These are phyloP conservation scores for Porphyrellus cyaneotinctus DNA, from an alignment of 768 basidiomycete species.

Conservation along the genomic window DNA sequence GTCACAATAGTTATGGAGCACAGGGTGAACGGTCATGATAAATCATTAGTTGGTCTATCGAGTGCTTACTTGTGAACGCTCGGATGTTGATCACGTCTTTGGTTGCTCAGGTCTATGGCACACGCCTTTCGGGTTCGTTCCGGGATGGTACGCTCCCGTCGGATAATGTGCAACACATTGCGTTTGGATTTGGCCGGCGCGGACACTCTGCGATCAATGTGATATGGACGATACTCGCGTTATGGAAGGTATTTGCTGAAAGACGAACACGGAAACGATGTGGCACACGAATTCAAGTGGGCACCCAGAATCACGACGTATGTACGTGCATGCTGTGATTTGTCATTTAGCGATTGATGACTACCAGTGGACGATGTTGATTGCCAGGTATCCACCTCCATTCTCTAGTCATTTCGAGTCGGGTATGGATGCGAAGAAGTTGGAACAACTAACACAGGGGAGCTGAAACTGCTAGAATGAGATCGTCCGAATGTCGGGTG, in stretches of 20 bases:
- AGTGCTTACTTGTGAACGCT: background rate
- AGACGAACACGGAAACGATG: constrained; percentile 10
- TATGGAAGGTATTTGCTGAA: constrained; percentile 14
- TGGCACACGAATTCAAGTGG: constrained; percentile 12
- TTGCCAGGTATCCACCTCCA: constrained; percentile 10
- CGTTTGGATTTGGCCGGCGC: constrained; percentile 23
- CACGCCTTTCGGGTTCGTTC: constrained; percentile 34
- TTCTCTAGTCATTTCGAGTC: constrained; percentile 16
- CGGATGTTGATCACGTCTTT: background rate
- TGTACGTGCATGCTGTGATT: constrained; percentile 2
- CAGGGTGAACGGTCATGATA: constrained; percentile 22
- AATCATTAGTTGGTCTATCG: constrained; percentile 28
- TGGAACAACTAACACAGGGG: constrained; percentile 9
- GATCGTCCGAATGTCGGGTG: background rate
- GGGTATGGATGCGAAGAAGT: constrained; percentile 9
- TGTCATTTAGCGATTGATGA: background rate
- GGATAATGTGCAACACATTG: constrained; percentile 12
- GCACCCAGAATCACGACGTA: constrained; percentile 13
- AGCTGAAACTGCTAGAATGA: background rate
- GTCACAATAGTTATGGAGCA: background rate
- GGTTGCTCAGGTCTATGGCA: constrained; percentile 11
- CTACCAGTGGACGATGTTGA: no score
- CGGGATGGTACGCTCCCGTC: constrained; percentile 20
- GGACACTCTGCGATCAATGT: constrained; percentile 17
- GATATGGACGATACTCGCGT: constrained; percentile 15